Base-by-base conservation (phyloP, 2,329 filamentous ascomycete genomes). In the Lasiodiplodia gonubiensis region DNA sequence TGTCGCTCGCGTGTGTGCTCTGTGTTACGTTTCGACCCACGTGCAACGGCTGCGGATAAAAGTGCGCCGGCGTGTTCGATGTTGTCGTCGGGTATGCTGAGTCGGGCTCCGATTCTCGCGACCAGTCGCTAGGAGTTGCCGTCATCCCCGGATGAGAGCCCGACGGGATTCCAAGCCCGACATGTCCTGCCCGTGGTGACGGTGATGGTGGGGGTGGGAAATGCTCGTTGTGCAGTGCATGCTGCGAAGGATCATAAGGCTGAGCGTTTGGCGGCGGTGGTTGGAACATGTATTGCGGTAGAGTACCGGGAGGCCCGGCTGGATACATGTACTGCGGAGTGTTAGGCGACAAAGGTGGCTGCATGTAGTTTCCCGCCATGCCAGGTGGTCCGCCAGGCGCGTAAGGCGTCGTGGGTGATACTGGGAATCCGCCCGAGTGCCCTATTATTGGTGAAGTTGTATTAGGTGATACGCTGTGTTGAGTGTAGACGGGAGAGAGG, bases 1-100 rank as follows among this genome's bases (percentile, higher is more conserved):
- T 64, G 12, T 63, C 59, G 46, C 59, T 63, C 37, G 59, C 39
- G 18, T 63, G 39, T 16, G 59, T 63, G 46, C 46, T 63, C 14
- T 63, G 59, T 16, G 59, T 63, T 2, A 25, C 59, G 23, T 57
- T 55, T n/a, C 53, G 35, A 7, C 48, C 52, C 23, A 69, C 63
- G 37, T 70, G 68, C 18, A 72, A 68, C 23, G 74, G 72, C 64
- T 75, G 74, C 4, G 72, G 73, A 66, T 78, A 78, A 57, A 78
- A 78, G 14, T 78, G 76, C 18, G 76, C 76, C 3, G 76, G 76
- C 16, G 76, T 78, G 16, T 70, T 71, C 11, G 55, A 53, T 7
- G 68, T 74, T 57, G 72, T 73, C 54, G 72, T 72, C 23, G 51
- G 54, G 16, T 54, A 52, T 42, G 53, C 46, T n/a, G 59, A 51